Evolutionary conservation across 257 asterid species (phyloP).

Genomic region (Nicotiana otophora): DNA sequence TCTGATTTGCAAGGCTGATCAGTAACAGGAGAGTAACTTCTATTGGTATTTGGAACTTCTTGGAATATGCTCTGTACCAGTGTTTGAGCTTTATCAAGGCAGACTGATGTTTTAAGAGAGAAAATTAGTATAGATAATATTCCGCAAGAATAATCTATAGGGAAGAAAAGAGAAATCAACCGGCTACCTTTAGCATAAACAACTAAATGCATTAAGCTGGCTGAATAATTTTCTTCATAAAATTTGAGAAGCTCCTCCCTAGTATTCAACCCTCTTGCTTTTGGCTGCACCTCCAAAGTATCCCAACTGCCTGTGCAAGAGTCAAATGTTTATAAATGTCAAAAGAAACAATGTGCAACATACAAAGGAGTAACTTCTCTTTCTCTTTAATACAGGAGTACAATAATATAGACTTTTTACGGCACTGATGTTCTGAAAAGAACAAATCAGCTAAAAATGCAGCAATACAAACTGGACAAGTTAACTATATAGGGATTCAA

Average conservation of each 20-base stretch:
- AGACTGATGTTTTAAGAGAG: conserved; percentile 39
- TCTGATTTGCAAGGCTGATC: conserved; percentile 86
- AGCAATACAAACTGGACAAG: no score
- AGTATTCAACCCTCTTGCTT: conserved; percentile 77
- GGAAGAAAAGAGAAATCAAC: conserved; percentile 13
- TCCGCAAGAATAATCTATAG: neutral
- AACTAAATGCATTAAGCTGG: conserved; percentile 93
- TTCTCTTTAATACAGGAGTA: neutral
- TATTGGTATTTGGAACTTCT: conserved; percentile 61
- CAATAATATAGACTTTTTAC: no score
- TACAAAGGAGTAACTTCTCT: neutral
- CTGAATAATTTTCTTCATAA: conserved; percentile 75
- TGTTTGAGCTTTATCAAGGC: conserved; percentile 73
- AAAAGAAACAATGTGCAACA: neutral
- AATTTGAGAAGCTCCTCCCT: conserved; percentile 80
- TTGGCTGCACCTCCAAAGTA: conserved; percentile 86
- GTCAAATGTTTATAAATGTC: neutral
- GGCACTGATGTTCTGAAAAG: no score
- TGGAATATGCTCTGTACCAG: conserved; percentile 71
- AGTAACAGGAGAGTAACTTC: conserved; percentile 43
- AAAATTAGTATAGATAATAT: conserved; percentile 11
- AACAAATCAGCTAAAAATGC: no score
- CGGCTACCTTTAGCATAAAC: conserved; percentile 77
- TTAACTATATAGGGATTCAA: no score
- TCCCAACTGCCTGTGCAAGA: conserved; percentile 78